Conservation (phyloP, 768 basidiomycete genomes). For the Boletus coccyginus region DNA sequence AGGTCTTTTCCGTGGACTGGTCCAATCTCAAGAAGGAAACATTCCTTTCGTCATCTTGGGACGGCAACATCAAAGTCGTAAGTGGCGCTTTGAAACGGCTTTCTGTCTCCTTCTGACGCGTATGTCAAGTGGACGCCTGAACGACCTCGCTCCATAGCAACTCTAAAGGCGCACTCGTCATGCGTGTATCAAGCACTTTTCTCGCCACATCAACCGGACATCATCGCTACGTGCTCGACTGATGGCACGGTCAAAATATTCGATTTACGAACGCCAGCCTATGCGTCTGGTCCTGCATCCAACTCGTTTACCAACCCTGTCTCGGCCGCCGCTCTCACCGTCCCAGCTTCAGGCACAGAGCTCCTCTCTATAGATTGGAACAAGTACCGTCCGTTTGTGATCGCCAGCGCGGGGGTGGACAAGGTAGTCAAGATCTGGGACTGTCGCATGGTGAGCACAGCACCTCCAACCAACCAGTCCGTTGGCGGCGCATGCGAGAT, state of each 20-base stretch:
- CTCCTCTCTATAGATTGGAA: constrained; percentile 89
- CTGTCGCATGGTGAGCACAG: constrained; percentile 74
- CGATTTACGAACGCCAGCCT: constrained; percentile 68
- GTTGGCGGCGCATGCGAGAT: constrained; percentile 73
- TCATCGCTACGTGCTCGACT: constrained; percentile 79
- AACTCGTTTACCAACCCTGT: constrained; percentile 66
- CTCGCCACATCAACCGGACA: constrained; percentile 86
- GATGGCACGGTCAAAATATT: constrained; percentile 86
- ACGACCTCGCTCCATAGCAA: constrained; percentile 70
- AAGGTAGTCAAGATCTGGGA: constrained; percentile 79
- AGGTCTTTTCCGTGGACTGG: constrained; percentile 95
- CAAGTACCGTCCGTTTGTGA: constrained; percentile 76
- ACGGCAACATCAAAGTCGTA: constrained; percentile 85
- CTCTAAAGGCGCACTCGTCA: constrained; percentile 77
- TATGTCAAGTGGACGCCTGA: constrained; percentile 79
- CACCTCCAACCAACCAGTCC: constrained; percentile 42
- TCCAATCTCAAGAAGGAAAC: constrained; percentile 88
- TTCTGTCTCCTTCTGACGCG: background rate
- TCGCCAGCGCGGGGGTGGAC: constrained; percentile 82
- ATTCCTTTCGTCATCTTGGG: constrained; percentile 90
- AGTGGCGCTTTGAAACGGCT: constrained; percentile 28
- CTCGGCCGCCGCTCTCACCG: constrained; percentile 67
- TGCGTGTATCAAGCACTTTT: constrained; percentile 91
- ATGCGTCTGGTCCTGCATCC: constrained; percentile 45
- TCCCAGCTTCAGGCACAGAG: constrained; percentile 77